Evolutionary conservation across 352 stramenopile genomes (phyloP).

Genomic region (Phytophthora constricta): DNA sequence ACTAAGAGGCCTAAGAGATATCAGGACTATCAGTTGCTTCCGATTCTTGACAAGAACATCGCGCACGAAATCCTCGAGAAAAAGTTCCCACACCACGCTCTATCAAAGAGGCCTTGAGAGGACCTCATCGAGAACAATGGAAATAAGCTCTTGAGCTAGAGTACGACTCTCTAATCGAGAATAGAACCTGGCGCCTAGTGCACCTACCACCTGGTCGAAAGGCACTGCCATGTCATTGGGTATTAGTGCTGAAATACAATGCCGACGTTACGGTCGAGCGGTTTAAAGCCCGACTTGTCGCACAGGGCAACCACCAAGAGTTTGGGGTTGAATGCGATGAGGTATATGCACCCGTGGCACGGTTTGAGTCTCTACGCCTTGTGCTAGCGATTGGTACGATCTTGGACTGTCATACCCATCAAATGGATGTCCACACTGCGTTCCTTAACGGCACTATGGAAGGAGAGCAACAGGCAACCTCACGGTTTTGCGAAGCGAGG

Average conservation of each 20-base stretch:
- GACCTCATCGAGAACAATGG: constrained; percentile 12
- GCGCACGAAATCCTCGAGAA: constrained; percentile 4
- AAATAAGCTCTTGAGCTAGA: constrained; percentile 12
- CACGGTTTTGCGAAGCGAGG: constrained; percentile 17
- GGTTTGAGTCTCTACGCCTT: constrained; percentile 14
- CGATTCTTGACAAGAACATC: constrained; percentile 6
- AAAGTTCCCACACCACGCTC: constrained; percentile 10
- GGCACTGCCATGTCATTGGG: constrained; percentile 16
- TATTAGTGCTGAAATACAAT: constrained; percentile 21
- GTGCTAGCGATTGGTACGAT: constrained; percentile 20
- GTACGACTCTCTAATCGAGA: constrained; percentile 13
- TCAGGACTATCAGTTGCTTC: constrained; percentile 15
- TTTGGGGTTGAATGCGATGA: constrained; percentile 16
- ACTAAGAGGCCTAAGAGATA: constrained; percentile 11
- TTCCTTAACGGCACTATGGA: constrained; percentile 24
- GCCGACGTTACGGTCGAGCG: constrained; percentile 15
- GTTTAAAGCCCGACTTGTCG: constrained; percentile 19
- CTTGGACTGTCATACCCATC: constrained; percentile 21
- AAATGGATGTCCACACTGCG: constrained; percentile 21
- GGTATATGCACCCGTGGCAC: constrained; percentile 16
- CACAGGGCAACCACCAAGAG: constrained; percentile 23
- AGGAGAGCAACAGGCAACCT: constrained; percentile 19
- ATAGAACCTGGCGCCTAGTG: constrained; percentile 3
- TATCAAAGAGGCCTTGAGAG: constrained; percentile 16
- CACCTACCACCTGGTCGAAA: constrained; percentile 4